Percentiles rank a stretch among this genome's conserved stretches.
Evolutionary conservation across 768 basidiomycete genomes (phyloP).

Genomic region (Favolaschia claudopus): DNA sequence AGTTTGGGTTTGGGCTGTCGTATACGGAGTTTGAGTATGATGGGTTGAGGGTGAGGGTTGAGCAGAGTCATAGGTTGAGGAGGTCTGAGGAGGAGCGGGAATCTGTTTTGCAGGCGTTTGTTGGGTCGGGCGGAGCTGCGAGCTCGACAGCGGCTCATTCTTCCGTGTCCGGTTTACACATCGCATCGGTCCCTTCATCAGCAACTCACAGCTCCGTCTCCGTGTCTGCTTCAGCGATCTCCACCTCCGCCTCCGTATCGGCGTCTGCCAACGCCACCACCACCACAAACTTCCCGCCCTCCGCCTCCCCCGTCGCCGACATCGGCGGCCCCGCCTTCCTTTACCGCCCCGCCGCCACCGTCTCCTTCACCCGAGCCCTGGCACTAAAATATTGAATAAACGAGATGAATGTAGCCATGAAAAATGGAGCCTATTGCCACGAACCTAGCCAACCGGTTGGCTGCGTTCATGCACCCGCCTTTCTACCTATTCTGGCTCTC

Average conservation of each 20-base stretch:
- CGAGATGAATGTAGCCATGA: too few relatives aligned
- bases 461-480: too few relatives aligned
- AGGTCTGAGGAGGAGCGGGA: neutral
- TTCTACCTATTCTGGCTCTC: too few relatives aligned
- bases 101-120: neutral
- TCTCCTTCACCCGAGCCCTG: slow-evolving; percentile 35
- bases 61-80: neutral
- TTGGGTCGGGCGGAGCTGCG: too few relatives aligned
- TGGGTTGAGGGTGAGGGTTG: slow-evolving; percentile 33
- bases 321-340: slow-evolving; percentile 20
- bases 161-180: neutral
- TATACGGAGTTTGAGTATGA: slow-evolving; percentile 55
- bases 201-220: neutral
- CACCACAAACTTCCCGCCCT: neutral
- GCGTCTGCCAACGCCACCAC: slow-evolving; percentile 25
- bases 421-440: too few relatives aligned
- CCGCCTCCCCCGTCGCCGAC: slow-evolving; percentile 11
- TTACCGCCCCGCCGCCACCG: slow-evolving; percentile 35
- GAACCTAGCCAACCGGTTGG: too few relatives aligned
- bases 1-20: slow-evolving; percentile 44
- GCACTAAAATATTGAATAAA: too few relatives aligned
- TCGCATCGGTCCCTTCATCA: neutral
- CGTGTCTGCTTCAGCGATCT: neutral
- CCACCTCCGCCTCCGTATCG: slow-evolving; percentile 9
- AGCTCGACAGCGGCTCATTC: neutral